Evolutionary conservation across 2,329 filamentous ascomycete species (phyloP).

Genomic region (Talaromyces sp.): DNA sequence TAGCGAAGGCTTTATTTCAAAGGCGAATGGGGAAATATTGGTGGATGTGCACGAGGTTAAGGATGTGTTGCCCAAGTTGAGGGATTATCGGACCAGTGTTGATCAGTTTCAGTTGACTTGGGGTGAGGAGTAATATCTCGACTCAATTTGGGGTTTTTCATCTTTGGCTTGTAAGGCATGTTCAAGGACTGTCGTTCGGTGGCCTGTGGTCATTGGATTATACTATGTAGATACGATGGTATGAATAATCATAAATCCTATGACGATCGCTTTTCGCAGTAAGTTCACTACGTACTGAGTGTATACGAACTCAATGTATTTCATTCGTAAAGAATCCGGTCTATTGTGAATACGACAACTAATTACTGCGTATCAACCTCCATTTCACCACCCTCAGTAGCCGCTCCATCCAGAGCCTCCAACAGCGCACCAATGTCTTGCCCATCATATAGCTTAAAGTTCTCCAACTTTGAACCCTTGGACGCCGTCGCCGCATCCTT

Average conservation of each 20-base stretch:
- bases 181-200: background rate
- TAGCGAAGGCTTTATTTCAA: constrained; percentile 69
- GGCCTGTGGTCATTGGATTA: background rate
- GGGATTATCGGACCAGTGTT: constrained; percentile 69
- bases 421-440: constrained; percentile 82
- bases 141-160: background rate
- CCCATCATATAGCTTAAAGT: constrained; percentile 87
- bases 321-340: background rate
- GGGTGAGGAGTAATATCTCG: constrained; percentile 57
- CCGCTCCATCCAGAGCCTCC: constrained; percentile 59
- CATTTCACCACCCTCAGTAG: constrained; percentile 49
- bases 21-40: constrained; percentile 70
- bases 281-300: background rate
- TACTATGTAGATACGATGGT: background rate
- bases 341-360: background rate
- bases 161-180: background rate
- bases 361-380: constrained; percentile 52
- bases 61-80: constrained; percentile 67
- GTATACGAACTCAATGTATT: background rate
- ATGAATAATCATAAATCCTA: background rate
- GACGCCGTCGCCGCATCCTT: constrained; percentile 29
- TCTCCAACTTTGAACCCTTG: constrained; percentile 55
- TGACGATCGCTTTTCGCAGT: background rate
- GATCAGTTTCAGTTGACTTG: constrained; percentile 79
- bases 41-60: constrained; percentile 66